These are phyloP conservation scores for Daphne laureola DNA, from an alignment of 441 rosid species.

Conservation along the genomic window DNA sequence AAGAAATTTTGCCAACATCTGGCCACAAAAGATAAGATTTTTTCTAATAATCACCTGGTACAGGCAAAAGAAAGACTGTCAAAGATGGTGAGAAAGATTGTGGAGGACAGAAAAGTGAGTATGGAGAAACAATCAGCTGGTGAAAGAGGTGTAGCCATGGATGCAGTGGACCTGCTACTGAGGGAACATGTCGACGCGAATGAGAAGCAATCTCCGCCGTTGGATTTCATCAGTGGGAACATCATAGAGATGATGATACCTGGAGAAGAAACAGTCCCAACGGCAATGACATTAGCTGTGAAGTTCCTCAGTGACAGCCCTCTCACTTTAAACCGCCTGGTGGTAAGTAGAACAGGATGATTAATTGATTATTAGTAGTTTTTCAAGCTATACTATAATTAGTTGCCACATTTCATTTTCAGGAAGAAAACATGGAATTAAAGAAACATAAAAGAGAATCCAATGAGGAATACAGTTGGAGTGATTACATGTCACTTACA, in stretches of 20 bases:
- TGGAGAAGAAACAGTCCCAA: constrained; percentile 70
- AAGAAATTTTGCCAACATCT: background rate
- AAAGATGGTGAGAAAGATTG: constrained; percentile 43
- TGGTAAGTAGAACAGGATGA: constrained; percentile 32
- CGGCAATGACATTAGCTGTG: constrained; percentile 62
- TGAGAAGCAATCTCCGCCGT: constrained; percentile 45
- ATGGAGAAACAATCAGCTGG: constrained; percentile 18
- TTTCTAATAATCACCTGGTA: constrained; percentile 10
- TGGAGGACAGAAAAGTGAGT: constrained; percentile 32
- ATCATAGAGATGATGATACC: constrained; percentile 80
- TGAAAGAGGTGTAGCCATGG: constrained; percentile 21
- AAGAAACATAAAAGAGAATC: constrained; percentile 36
- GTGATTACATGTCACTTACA: constrained; percentile 52
- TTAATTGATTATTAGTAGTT: constrained; percentile 9
- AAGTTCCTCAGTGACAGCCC: constrained; percentile 49
- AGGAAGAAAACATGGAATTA: constrained; percentile 66
- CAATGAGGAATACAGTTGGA: constrained; percentile 40
- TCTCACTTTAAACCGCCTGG: constrained; percentile 35
- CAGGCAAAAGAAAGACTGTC: constrained; percentile 56
- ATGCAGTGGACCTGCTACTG: constrained; percentile 61
- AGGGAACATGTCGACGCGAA: constrained; percentile 39
- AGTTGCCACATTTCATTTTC: background rate
- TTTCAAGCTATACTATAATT: constrained; percentile 27
- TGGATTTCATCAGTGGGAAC: constrained; percentile 52
- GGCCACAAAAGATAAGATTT: no score